phyloP scores from a whole-genome alignment of 2,329 filamentous ascomycete genomes.

The Fusarium odoratissimum region DNA sequence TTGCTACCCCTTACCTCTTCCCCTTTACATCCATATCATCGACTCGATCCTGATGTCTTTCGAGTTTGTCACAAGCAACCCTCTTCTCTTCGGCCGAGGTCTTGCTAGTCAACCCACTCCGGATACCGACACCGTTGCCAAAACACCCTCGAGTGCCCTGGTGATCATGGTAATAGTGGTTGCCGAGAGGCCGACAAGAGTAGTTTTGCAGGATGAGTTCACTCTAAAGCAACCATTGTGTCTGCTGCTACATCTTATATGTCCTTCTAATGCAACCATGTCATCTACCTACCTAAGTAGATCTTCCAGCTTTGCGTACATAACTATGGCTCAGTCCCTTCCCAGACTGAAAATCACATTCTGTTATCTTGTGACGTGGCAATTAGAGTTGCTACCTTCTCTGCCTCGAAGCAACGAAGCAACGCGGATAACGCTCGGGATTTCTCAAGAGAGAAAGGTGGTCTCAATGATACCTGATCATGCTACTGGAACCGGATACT shows the following conservation, averaged over 20 bases:
- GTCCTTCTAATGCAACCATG: background rate
- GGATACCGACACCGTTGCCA: background rate
- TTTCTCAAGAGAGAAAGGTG: background rate
- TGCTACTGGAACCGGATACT: background rate
- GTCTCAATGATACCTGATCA: background rate
- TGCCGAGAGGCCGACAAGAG: background rate
- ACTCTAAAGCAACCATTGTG: background rate
- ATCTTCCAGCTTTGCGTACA: background rate
- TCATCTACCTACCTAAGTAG: background rate
- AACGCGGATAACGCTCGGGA: background rate
- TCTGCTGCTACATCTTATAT: background rate
- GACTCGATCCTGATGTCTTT: background rate
- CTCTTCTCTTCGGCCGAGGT: background rate
- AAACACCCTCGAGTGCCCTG: background rate
- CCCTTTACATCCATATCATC: background rate
- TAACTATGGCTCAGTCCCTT: background rate
- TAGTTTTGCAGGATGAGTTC: background rate
- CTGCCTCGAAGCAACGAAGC: background rate
- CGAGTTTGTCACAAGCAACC: background rate
- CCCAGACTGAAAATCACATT: background rate
- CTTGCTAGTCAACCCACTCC: background rate
- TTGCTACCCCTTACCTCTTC: background rate
- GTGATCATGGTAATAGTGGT: background rate
- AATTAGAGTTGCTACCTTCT: background rate
- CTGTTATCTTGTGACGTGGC: background rate